Evolutionary conservation across 768 basidiomycete species (phyloP).

Genomic region (Xerocomus spinulosus): DNA sequence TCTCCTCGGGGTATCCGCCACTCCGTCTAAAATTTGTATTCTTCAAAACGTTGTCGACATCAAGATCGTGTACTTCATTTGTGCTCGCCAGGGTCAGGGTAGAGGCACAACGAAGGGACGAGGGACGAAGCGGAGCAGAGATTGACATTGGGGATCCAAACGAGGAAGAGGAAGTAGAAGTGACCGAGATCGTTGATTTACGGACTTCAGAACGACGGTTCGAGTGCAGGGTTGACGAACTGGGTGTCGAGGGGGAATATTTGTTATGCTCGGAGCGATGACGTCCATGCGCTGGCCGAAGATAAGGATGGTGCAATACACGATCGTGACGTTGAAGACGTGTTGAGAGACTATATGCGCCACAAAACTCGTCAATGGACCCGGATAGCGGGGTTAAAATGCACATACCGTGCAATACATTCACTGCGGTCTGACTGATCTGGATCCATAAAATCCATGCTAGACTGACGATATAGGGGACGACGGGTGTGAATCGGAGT

Average conservation of each 20-base stretch:
- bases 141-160: constrained; percentile 36
- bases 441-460: constrained; percentile 78
- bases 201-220: constrained; percentile 28
- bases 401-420: constrained; percentile 58
- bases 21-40: constrained; percentile 8
- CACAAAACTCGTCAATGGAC: constrained; percentile 7
- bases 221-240: constrained; percentile 59
- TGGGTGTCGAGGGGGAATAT: constrained; percentile 50
- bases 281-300: constrained; percentile 31
- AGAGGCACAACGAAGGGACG: constrained; percentile 40
- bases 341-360: constrained; percentile 51
- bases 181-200: constrained; percentile 28
- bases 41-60: constrained; percentile 9
- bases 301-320: constrained; percentile 60
- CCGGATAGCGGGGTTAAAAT: constrained; percentile 4
- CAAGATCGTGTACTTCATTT: constrained; percentile 12
- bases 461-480: constrained; percentile 73
- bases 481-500: constrained; percentile 43
- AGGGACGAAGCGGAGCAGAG: constrained; percentile 35
- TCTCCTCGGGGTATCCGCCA: constrained; percentile 15
- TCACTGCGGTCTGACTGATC: constrained; percentile 42
- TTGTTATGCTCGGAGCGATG: constrained; percentile 20
- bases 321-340: constrained; percentile 64
- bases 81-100: constrained; percentile 29
- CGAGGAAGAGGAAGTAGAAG: constrained; percentile 29